Conservation (phyloP, 2,329 filamentous ascomycete genomes). For the Beauveria varroae region DNA sequence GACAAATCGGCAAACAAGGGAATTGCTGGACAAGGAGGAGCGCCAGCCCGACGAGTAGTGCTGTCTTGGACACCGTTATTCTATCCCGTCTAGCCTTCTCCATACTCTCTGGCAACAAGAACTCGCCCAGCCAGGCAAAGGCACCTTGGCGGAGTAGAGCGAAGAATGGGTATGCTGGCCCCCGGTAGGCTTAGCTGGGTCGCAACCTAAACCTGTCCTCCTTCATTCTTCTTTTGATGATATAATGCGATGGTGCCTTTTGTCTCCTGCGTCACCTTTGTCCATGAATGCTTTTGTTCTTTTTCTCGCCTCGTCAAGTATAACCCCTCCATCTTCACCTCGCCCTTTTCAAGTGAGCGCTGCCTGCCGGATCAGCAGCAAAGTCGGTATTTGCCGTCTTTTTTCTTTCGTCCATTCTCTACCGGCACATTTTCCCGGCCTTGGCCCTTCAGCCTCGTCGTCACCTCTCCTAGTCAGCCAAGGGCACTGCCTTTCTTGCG, state of each 20-base stretch:
- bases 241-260: constrained; percentile 12
- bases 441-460: not conserved
- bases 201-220: constrained; percentile 8
- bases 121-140: constrained; percentile 10
- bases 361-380: constrained; percentile 10
- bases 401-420: not conserved
- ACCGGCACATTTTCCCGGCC: not conserved
- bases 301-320: not conserved
- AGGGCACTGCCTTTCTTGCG: not conserved
- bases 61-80: constrained; percentile 11
- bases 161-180: constrained; percentile 12
- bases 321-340: constrained; percentile 3
- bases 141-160: constrained; percentile 9
- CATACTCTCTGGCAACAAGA: constrained; percentile 7
- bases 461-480: not conserved
- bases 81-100: constrained; percentile 6
- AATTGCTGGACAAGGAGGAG: not conserved
- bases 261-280: constrained; percentile 11
- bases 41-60: not conserved
- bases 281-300: constrained; percentile 13
- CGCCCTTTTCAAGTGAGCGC: constrained; percentile 1
- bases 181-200: constrained; percentile 8
- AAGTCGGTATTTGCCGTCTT: not conserved
- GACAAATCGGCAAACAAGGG: not conserved
- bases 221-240: constrained; percentile 10